A percentile compares a stretch with the other conserved stretches of the same genome.
Conservation (phyloP, 1,284 basidiomycete species). For the Moesziomyces sp. region DNA sequence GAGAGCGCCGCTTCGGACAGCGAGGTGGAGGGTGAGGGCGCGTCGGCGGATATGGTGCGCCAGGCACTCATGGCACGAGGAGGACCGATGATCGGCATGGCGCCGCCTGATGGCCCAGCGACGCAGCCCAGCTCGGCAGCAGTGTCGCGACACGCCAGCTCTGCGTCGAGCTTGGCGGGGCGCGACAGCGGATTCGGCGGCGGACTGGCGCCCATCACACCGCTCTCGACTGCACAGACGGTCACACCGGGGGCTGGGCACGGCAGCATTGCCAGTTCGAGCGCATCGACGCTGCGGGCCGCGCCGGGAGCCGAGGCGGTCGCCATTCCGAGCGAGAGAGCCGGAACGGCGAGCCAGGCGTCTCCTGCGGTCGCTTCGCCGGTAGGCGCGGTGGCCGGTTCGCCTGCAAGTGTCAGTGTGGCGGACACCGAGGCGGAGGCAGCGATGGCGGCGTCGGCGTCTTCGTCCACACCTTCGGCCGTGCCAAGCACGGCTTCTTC, state of each 20-base stretch:
- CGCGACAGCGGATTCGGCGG: slow-evolving; percentile 29
- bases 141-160: slow-evolving; percentile 31
- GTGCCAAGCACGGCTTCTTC: slow-evolving; percentile 21
- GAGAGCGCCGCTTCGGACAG: slow-evolving; percentile 41
- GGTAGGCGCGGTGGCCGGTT: slow-evolving; percentile 8
- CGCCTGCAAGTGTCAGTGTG: slow-evolving; percentile 6
- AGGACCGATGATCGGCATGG: slow-evolving; percentile 39
- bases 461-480: slow-evolving; percentile 20
- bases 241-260: slow-evolving; percentile 9
- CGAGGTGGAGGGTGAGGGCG: slow-evolving; percentile 32
- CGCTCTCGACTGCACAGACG: slow-evolving; percentile 4
- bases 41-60: slow-evolving; percentile 41
- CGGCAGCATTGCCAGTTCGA: slow-evolving; percentile 38
- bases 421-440: slow-evolving; percentile 21
- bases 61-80: slow-evolving; percentile 42
- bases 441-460: slow-evolving; percentile 21
- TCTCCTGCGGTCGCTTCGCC: slow-evolving; percentile 1
- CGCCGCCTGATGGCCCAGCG: slow-evolving; percentile 25
- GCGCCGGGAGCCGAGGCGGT: slow-evolving; percentile 1
- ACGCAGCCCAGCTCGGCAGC: slow-evolving; percentile 29
- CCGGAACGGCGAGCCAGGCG: not conserved
- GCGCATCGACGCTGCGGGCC: slow-evolving; percentile 26
- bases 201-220: slow-evolving; percentile 30
- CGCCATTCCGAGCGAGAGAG: not conserved
- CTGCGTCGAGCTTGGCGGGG: slow-evolving; percentile 18